Evolutionary conservation across 257 asterid species (phyloP), one percentile per base, ranked within the genome.

Genomic region (Jacaranda copaia): DNA sequence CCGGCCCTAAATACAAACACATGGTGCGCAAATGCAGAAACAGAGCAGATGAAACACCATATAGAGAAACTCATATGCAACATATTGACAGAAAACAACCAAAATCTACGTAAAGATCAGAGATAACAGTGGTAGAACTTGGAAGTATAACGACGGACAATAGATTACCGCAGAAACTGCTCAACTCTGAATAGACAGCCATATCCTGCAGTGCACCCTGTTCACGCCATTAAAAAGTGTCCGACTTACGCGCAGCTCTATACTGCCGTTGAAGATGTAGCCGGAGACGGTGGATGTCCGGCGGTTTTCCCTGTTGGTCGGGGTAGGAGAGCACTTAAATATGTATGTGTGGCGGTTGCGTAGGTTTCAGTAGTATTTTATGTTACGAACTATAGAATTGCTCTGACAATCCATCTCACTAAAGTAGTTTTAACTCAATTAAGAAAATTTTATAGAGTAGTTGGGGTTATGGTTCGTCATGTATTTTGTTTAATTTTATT

Each of bases 1-100:
- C 8, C 42, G 42, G 73, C 3, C 75, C 36, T 53, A 64, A 14
- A 71, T 15, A 56, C 84, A 76, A 76, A 72, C 84, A 76, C 72
- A 3, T 76, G 72, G 79, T 72, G 79, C 4, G 76, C 81, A 64
- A 7, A 19, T 32, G 13, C 68, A 61, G 25, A 15, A 2, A 49
- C 48, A 20, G 3, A 51, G 36, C 58, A 49, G 7, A 55, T 1
- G 4, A 68, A 15, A 45, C 16, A 6, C 62, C 5, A 12, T 8
- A 13, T 18, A 25, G n/a, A 9, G 19, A n/a, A 15, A 16, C 20
- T 6, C 43, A 7, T 20, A 19, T 15, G 25, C 36, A 8, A 15
- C 6, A 68, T 1, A 25, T 0, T 25, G 61, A 8, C n/a, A 58
- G 19, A 7, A 15, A 39, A 6, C 1, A 61, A 43, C 11, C 8